These are phyloP conservation scores for Ophiostoma sp. DNA, from an alignment of 2,329 filamentous ascomycete genomes.

Conservation along the genomic window DNA sequence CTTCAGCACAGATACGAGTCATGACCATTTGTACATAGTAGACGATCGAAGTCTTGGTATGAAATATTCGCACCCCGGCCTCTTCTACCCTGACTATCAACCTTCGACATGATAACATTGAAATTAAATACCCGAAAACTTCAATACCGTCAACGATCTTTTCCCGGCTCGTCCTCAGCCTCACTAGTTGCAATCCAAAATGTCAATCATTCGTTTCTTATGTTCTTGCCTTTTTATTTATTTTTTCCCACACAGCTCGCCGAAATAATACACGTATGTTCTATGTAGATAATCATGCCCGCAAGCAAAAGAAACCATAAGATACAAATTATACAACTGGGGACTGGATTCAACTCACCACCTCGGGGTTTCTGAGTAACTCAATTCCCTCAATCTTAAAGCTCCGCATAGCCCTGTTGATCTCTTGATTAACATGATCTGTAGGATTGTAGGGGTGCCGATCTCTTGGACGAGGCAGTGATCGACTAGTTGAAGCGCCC, in stretches of 20 bases:
- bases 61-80: not conserved
- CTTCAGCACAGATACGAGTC: not conserved
- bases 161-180: not conserved
- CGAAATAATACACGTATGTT: not conserved
- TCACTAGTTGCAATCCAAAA: not conserved
- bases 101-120: not conserved
- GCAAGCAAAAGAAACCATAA: not conserved
- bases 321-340: not conserved
- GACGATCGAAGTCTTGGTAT: not conserved
- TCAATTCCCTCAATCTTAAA: not conserved
- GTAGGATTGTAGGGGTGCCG: not conserved
- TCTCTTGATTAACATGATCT: not conserved
- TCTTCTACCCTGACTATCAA: not conserved
- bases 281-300: no score
- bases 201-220: no score
- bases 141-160: not conserved
- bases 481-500: not conserved
- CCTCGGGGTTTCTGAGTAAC: no score
- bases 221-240: no score
- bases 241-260: not conserved
- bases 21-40: not conserved
- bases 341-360: not conserved
- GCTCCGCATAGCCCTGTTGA: not conserved
- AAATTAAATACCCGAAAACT: not conserved
- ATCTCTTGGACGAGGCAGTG: conserved; percentile 2